Conservation (phyloP, 805 yeast species). For the Candida nemodendra region DNA sequence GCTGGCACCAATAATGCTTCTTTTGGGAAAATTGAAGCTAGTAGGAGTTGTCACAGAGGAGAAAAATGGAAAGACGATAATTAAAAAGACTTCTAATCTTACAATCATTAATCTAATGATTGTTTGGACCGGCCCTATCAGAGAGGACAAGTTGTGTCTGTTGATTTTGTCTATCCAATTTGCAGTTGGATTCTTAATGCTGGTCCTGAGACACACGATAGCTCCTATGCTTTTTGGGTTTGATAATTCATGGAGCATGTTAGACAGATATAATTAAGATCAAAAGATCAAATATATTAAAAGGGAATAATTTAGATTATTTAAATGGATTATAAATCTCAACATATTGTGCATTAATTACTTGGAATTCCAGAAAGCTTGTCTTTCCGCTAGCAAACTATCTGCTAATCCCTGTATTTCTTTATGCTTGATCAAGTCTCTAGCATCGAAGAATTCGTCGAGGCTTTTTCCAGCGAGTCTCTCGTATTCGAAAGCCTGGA, state of each 20-base stretch:
- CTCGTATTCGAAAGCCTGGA: conserved; percentile 84
- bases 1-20: conserved; percentile 37
- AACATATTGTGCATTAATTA: too few relatives aligned
- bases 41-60: conserved; percentile 40
- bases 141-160: conserved; percentile 75
- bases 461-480: conserved; percentile 59
- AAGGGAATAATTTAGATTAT: too few relatives aligned
- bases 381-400: conserved; percentile 49
- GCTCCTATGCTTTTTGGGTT: conserved; percentile 87
- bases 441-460: conserved; percentile 66
- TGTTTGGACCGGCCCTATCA: conserved; percentile 86
- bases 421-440: conserved; percentile 60
- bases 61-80: conserved; percentile 22
- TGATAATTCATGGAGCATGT: conserved; percentile 62
- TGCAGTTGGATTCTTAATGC: conserved; percentile 60
- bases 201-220: conserved; percentile 73
- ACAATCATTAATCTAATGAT: conserved; percentile 81
- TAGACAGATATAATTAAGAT: conserved; percentile 26
- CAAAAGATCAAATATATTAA: too few relatives aligned
- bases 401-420: conserved; percentile 72
- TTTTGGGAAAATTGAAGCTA: conserved; percentile 50
- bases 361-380: conserved; percentile 35
- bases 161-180: conserved; percentile 63
- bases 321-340: too few relatives aligned
- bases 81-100: conserved; percentile 64